phyloP scores from a whole-genome alignment of 129 eudicot species.

The Silybum marianum region DNA sequence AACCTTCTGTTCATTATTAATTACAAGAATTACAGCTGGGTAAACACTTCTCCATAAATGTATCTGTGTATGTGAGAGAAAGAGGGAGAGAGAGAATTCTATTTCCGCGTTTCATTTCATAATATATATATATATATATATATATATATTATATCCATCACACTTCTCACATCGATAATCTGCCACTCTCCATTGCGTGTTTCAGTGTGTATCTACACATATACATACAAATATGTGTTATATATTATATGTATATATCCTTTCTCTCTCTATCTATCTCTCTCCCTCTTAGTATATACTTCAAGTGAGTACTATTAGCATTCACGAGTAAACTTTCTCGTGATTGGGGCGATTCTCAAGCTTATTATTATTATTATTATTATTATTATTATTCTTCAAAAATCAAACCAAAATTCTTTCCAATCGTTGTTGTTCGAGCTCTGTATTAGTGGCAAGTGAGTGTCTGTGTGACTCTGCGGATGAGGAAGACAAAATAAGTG shows the following conservation, averaged over 20 bases:
- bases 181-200: constrained; percentile 40
- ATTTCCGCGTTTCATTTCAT: constrained; percentile 26
- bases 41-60: constrained; percentile 20
- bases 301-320: constrained; percentile 30
- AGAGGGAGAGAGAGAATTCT: constrained; percentile 9
- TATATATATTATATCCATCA: constrained; percentile 13
- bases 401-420: constrained; percentile 25
- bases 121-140: neutral
- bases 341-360: constrained; percentile 38
- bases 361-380: neutral
- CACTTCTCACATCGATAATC: constrained; percentile 28
- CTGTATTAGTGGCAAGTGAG: neutral
- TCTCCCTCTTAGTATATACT: constrained; percentile 21
- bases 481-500: constrained; percentile 21
- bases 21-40: constrained; percentile 15
- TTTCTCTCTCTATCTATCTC: constrained; percentile 1
- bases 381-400: constrained; percentile 9
- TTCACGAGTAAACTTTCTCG: constrained; percentile 49
- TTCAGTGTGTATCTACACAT: constrained; percentile 24
- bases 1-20: constrained; percentile 9
- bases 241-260: constrained; percentile 17
- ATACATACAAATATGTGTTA: constrained; percentile 6
- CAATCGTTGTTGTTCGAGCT: neutral
- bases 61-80: constrained; percentile 1
- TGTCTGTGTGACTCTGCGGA: neutral